Base-by-base conservation (phyloP, 495 filamentous ascomycete species). In the Aspergillus biplanus region DNA sequence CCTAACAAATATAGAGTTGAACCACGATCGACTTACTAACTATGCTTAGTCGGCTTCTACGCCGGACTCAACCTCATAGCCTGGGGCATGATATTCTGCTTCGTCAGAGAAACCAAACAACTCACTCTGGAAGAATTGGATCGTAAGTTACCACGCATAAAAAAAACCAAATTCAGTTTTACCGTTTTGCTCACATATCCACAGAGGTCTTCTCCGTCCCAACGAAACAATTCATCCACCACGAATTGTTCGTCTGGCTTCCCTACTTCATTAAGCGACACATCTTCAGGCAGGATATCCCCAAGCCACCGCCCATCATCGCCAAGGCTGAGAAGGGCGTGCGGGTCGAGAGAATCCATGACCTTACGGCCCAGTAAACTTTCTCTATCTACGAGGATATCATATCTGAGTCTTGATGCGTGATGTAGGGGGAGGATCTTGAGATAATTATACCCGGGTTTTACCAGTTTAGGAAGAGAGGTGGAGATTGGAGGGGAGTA, bases 31-130 rank as follows among this genome's bases (percentile, higher is more conserved):
- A 44, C 39, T 44, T 44, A 11, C 15, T 9, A 32, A 37, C 13
- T 5, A 6, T 0, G 2, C 21, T 8, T 49, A 75, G 72, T 75
- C 47, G 75, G 78, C 12, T 82, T 84, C 71, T 86, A 86, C 59
- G 83, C 83, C 1, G 83, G 75, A 3, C 73, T 83, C 7, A 85
- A 85, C 59, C 66, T 84, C 6, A 35, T 84, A 33, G 80, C 81
- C 21, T 81, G 76, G 72, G 39, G 73, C 42, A 73, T 82, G 73
- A 80, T 84, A 31, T 84, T 82, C 73, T 75, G 74, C 60, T 82
- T 80, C 56, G 78, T 84, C 21, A 71, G 75, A 58, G 82, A 85
- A 64, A 83, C 81, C 15, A 85, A 82, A 59, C 69, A 79, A 62
- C 71, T 74, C 16, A 78, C 74, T 7, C 69, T 78, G 7, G 73